phyloP scores from a whole-genome alignment of 139 green algal species.

The Picochlorum sp. region DNA sequence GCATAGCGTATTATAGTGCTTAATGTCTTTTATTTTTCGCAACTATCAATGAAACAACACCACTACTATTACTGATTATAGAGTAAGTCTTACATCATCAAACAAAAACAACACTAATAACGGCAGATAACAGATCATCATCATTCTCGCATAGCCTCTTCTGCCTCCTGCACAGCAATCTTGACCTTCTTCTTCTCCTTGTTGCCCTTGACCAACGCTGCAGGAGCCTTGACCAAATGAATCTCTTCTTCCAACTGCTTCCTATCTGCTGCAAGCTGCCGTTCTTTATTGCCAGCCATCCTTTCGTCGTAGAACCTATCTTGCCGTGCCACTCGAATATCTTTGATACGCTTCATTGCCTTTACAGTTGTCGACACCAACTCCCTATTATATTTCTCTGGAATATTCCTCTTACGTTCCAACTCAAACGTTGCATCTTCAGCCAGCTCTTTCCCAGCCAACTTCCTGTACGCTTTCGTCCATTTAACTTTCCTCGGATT shows the following conservation, averaged over 20 bases:
- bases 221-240: slow-evolving; percentile 67
- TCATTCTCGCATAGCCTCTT: slow-evolving; percentile 49
- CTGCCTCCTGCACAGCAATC: slow-evolving; percentile 4
- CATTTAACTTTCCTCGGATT: slow-evolving; percentile 95
- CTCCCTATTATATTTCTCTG: slow-evolving; percentile 91
- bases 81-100: too few species aligned
- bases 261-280: slow-evolving; percentile 42
- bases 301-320: slow-evolving; percentile 81
- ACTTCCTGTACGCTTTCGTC: slow-evolving; percentile 94
- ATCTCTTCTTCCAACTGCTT: slow-evolving; percentile 84
- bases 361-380: slow-evolving; percentile 82
- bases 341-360: slow-evolving; percentile 79
- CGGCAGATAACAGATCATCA: background rate
- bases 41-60: too few species aligned
- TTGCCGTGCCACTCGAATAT: slow-evolving; percentile 70
- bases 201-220: slow-evolving; percentile 8
- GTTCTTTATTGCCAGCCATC: slow-evolving; percentile 55
- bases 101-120: background rate
- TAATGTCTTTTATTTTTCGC: too few species aligned
- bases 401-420: slow-evolving; percentile 86
- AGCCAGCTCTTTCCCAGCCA: slow-evolving; percentile 88
- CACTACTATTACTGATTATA: too few species aligned
- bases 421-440: slow-evolving; percentile 95
- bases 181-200: slow-evolving; percentile 14
- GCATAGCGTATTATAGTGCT: too few species aligned